Evolutionary conservation across 768 basidiomycete genomes (phyloP), one percentile per base, ranked within the genome.

Genomic region (Trametes villosa): DNA sequence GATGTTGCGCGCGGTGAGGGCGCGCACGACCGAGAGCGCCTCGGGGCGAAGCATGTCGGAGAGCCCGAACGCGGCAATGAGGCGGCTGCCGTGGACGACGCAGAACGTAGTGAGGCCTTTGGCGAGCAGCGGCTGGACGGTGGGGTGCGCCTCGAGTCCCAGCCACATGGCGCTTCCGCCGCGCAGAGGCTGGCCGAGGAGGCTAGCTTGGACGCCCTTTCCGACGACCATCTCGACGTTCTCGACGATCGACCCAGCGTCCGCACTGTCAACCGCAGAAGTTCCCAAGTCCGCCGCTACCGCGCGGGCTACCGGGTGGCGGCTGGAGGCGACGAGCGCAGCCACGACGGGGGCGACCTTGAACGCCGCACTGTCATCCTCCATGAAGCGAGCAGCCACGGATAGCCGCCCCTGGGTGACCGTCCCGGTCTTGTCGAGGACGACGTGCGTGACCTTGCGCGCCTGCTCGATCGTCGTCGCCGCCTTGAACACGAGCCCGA

Each of bases 371-470:
- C 13, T n/a, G n/a, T n/a, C 20, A 22, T 51, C 45, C 2, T 59
- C 67, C 30, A 69, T 15, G 27, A 76, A 52, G 44, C 72, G 67
- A 46, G 72, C 69, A n/a, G 74, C 75, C 18, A 83, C 78, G 0
- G 71, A 65, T 29, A 79, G 74, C 52, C 75, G 65, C 12, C 81
- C 81, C 46, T 70, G 63, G 1, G 84, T 83, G 51, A 86, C 72
- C 15, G 85, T 86, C 0, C 85, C 85, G 0, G 85, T 86, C 75
- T 87, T 87, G 72, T 87, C 85, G 57, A 86, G 81, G 2, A 80
- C 82, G 30, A 81, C 76, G 50, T 76, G 74, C 33, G 76, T 72
- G 53, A 81, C 71, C 45, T 75, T 69, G n/a, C 76, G 74, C 11
- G 80, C 77, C 22, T 68, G 69, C 60, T 83, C 77, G 64, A 83